Base-by-base conservation (phyloP, 2,329 filamentous ascomycete genomes). In the Leptographium wingfieldii region DNA sequence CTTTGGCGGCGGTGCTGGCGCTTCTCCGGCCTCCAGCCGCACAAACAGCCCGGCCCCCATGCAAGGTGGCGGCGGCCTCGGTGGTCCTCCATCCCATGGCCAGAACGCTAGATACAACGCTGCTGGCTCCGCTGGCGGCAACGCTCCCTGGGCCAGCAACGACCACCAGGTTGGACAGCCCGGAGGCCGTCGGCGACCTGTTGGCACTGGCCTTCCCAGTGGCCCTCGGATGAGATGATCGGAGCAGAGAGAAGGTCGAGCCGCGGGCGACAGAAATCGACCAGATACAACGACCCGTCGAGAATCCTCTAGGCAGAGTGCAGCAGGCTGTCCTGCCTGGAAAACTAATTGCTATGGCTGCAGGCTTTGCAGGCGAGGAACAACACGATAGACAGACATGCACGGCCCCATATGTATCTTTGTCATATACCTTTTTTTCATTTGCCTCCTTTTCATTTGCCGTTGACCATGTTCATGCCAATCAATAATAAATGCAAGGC, bases 1-100 rank as follows among this genome's bases (percentile, higher is more conserved):
- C 54, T 90, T 90, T 80, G 65, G 81, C 80, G 65, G 81, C 80
- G 52, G 76, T 83, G 10, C 74, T 74, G 29, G 69, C 72, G 22
- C 40, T 2, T 25, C 43, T 0, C 43, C 56, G 1, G 31, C 16
- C 16, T 67, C 67, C 27, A 74, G 75, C 3, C 77, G 79, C 56
- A 61, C 63, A 3, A 55, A 53, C 33, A 65, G 63, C 31, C 63
- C 63, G 35, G 62, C 58, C 74, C 77, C 19, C 67, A 69, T 53
- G 65, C 67, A 63, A 7, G 35, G 10, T 11, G 19, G 33, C 3
- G 35, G 10, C 22, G 19, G 33, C 3, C 31, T 63, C 12, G 54
- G 4, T 11, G 29, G 19, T 6, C 52, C 52, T 5, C 52, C 52
- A 11, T 19, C 52, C 5, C 25, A 27, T 19, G 52, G 16, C 29